Percentiles rank a stretch among this genome's conserved stretches.
These are phyloP conservation scores for Glonium stellatum DNA, from an alignment of 495 filamentous ascomycete genomes.

Conservation along the genomic window DNA sequence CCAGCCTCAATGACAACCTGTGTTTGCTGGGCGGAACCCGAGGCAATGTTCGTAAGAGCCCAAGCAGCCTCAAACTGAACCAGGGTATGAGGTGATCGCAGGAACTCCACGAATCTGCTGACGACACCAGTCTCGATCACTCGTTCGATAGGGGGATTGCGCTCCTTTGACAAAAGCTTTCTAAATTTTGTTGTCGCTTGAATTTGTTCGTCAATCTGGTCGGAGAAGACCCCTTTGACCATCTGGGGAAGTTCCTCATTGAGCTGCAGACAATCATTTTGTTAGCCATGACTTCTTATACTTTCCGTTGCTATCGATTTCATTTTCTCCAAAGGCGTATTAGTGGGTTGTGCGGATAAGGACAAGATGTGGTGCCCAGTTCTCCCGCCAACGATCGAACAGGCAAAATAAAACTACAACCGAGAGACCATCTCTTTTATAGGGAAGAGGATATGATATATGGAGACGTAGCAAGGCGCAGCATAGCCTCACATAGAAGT, in stretches of 20 bases:
- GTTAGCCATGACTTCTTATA: constrained; percentile 9
- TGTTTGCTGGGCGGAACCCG: constrained; percentile 92
- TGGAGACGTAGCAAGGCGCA: constrained; percentile 8
- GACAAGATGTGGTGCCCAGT: not conserved
- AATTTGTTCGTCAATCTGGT: constrained; percentile 96
- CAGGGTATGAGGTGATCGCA: constrained; percentile 93
- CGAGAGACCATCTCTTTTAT: not conserved
- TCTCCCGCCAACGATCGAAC: not conserved
- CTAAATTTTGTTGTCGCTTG: constrained; percentile 98
- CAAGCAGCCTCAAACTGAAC: constrained; percentile 99
- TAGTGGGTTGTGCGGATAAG: constrained; percentile 6
- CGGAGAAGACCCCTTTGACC: constrained; percentile 96
- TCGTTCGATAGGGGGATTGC: constrained; percentile 97
- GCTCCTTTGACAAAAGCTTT: constrained; percentile 95
- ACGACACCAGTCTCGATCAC: constrained; percentile 99
- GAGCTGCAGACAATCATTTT: constrained; percentile 51
- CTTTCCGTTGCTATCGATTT: not conserved
- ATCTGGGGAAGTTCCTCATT: constrained; percentile 97
- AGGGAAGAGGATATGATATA: not conserved
- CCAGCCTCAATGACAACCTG: constrained; percentile 98
- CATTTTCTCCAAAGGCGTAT: not conserved
- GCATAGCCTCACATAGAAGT: constrained; percentile 2
- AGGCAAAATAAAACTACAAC: not conserved
- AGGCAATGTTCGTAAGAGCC: constrained; percentile 99
- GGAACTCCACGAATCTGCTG: constrained; percentile 94